Base-by-base conservation (phyloP, 176 grass and related monocot species). In the Hyparrhenia diplandra region DNA sequence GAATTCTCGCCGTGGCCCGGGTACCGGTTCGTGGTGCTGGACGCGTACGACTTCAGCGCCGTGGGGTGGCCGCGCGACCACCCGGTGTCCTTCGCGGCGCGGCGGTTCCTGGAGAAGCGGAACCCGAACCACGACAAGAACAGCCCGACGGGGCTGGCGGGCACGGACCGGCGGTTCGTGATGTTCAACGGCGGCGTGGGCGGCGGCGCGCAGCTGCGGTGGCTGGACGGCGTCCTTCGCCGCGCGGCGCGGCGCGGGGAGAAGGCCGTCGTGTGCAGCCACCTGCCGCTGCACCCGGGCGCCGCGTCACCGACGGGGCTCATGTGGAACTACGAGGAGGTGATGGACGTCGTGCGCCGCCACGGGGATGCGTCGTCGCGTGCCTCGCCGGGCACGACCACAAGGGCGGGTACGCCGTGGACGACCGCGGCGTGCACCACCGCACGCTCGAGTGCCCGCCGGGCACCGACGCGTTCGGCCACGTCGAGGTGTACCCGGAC, bases 241-340 rank as follows among this genome's bases (percentile, higher is more conserved):
- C 63, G 76, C 58, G 87, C 83, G 32, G 36, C 72, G 18, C 13
- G 68, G 86, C 69, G 58, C 10, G 6, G 79, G 17, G 89, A 97
- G 85, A 84, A 74, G 39, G 94, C 59, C 47, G 78, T 97, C 23
- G 52, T 97, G 52, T 97, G 91, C 86, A 90, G 91, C 73, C 91
- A 97, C 81, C 85, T 97, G 58, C 91, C 91, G 8, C 14, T 97
- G 40, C 84, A 97, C 87, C 84, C 91, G 0, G 75, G 86, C 34
- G 81, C 86, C 11, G 84, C 88, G 59, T 74, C 94, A 4, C 39
- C 80, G 0, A 65, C 67, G 78, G 88, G 88, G 78, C 87, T 97
- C 21, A 40, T 97, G 72, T 97, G 94, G 94, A 93, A 97, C 75
- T 93, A 93, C 78, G 86, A 91, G 29, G 94, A 97, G 81, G 91